A percentile compares a stretch with the other conserved stretches of the same genome.
phyloP scores from a whole-genome alignment of 2,329 filamentous ascomycete species.

The Cryphonectria nitschkei region DNA sequence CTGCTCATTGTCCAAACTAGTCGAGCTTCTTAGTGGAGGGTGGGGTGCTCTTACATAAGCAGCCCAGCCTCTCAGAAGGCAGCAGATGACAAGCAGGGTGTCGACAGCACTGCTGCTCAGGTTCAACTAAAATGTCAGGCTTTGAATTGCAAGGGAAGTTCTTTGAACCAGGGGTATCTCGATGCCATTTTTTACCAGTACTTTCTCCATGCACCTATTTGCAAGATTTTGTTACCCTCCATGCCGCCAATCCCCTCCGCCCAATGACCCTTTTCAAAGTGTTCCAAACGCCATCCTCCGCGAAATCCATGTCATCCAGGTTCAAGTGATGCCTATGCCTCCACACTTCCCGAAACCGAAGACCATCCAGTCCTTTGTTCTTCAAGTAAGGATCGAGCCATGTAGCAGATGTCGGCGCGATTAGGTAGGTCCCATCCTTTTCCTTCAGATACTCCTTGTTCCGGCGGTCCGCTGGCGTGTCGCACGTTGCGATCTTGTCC shows the following conservation, averaged over 20 bases:
- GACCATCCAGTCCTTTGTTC: conserved; percentile 61
- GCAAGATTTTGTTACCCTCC: conserved; percentile 69
- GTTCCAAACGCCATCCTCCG: conserved; percentile 73
- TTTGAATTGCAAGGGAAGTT: not conserved
- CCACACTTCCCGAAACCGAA: conserved; percentile 73
- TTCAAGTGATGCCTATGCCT: conserved; percentile 70
- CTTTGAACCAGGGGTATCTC: conserved; percentile 26
- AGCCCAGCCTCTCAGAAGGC: not conserved
- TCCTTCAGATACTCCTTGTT: conserved; percentile 62
- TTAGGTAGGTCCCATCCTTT: conserved; percentile 68
- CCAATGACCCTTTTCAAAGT: conserved; percentile 71
- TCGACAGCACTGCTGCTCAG: not conserved
- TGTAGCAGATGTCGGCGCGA: conserved; percentile 72
- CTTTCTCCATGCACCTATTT: conserved; percentile 17
- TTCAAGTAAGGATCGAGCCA: conserved; percentile 68
- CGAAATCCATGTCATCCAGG: conserved; percentile 80
- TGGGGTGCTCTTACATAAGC: conserved; percentile 22
- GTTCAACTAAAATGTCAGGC: not conserved
- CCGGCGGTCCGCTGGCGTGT: conserved; percentile 59
- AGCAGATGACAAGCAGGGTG: not conserved
- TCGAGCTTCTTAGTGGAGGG: not conserved
- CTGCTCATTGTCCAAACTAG: not conserved
- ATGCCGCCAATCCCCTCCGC: conserved; percentile 62
- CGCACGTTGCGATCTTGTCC: conserved; percentile 63
- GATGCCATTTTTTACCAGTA: conserved; percentile 17